Evolutionary conservation across 352 stramenopile genomes (phyloP).

Genomic region (Phytophthora multivora): DNA sequence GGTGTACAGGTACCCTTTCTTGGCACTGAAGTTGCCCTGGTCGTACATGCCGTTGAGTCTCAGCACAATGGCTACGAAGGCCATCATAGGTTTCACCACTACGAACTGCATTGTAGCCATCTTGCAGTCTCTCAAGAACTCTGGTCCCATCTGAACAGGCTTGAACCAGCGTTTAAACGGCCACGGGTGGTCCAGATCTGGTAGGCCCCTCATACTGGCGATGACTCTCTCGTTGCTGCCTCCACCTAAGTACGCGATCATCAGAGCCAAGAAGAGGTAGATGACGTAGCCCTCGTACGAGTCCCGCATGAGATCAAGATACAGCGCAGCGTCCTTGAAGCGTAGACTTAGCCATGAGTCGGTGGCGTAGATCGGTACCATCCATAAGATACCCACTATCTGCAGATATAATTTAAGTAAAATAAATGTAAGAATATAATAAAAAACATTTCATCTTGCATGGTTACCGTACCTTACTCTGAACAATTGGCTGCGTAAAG

Average conservation of each 20-base stretch:
- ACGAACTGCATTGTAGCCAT: constrained; percentile 97
- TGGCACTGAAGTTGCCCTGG: constrained; percentile 86
- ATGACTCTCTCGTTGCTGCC: constrained; percentile 89
- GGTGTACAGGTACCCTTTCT: constrained; percentile 91
- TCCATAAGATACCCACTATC: constrained; percentile 98
- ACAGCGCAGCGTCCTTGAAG: constrained; percentile 93
- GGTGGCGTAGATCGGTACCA: constrained; percentile 98
- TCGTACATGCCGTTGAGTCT: constrained; percentile 80
- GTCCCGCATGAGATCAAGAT: constrained; percentile 95
- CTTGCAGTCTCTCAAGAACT: constrained; percentile 94
- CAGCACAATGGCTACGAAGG: constrained; percentile 88
- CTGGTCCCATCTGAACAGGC: constrained; percentile 81
- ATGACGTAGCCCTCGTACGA: constrained; percentile 99
- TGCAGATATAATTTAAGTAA: constrained; percentile 45
- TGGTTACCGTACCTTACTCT: constrained; percentile 90
- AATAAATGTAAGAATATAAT: constrained; percentile 16
- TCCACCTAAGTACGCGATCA: constrained; percentile 95
- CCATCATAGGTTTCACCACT: constrained; percentile 93
- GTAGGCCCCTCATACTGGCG: constrained; percentile 55
- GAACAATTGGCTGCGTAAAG: constrained; percentile 93
- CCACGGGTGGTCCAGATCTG: constrained; percentile 77
- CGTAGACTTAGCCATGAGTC: constrained; percentile 97
- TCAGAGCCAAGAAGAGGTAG: constrained; percentile 96
- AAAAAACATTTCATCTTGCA: not conserved
- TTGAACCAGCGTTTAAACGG: constrained; percentile 68